Evolutionary conservation across 352 stramenopile genomes (phyloP), one percentile per base, ranked within the genome.

Genomic region (Phytopythium ostracodes): DNA sequence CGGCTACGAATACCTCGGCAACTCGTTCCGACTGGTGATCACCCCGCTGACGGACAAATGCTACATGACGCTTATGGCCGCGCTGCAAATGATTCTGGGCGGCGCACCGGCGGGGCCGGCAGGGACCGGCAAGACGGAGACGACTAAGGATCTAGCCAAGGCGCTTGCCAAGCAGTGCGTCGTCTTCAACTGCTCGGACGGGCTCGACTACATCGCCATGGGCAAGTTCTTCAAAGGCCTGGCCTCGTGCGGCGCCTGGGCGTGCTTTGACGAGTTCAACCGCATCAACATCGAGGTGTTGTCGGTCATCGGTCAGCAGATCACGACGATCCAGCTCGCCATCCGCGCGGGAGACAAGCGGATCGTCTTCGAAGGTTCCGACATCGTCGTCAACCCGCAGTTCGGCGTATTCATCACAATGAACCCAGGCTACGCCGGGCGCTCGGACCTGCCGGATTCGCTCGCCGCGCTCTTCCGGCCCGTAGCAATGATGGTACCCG

Each of bases 401-500:
- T 98, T 98, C 62, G 92, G 88, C 2, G 91, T 98, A 6, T 98
- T 97, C 64, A 98, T 98, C 63, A 98, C 94, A 0, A 98, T 98
- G 94, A 98, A 98, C 71, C 94, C 94, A 2, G 94, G 87, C 6
- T 98, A 98, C 65, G 96, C 96, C 20, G 96, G 96, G 14, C 90
- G 96, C 7, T 97, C 89, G 0, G 96, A 98, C 56, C 73, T 98
- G 12, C 96, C 96, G 0, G 96, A 98, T 65, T 98, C 98, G 18
- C 77, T 98, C 5, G 94, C 97, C 36, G 96, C 94, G 11, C 66
- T 98, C 2, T 98, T 98, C 63, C 84, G 96, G n/a, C 96, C 96
- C 0, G 96, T 98, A 24, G 96, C 96, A 4, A 98, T 98, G 96
- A 99, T 98, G 96, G 94, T 98, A n/a, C 94, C 94, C 0, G 93